These are phyloP conservation scores for Penicillium sp. DNA, from an alignment of 2,329 filamentous ascomycete genomes.

Conservation along the genomic window DNA sequence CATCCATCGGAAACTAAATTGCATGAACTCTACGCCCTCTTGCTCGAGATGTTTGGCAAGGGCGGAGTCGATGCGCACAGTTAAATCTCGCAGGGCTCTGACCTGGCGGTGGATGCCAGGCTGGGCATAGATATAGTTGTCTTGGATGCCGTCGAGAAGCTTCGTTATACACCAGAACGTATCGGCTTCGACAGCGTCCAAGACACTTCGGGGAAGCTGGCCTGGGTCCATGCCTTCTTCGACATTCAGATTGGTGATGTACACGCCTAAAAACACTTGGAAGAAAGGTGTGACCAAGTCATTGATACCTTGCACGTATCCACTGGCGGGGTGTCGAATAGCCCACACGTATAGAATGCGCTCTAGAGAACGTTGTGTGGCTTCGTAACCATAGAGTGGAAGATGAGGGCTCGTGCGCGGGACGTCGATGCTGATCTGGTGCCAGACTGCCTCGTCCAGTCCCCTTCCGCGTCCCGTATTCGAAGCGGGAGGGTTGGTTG, in stretches of 20 bases:
- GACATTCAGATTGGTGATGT: slow-evolving; percentile 91
- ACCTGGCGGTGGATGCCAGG: slow-evolving; percentile 96
- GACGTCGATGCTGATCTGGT: slow-evolving; percentile 98
- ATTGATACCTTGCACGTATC: slow-evolving; percentile 98
- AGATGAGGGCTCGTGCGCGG: slow-evolving; percentile 95
- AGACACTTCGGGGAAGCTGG: slow-evolving; percentile 81
- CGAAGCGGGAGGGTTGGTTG: slow-evolving; percentile 43
- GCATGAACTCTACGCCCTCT: slow-evolving; percentile 95
- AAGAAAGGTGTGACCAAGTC: slow-evolving; percentile 97
- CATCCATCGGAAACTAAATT: slow-evolving; percentile 99
- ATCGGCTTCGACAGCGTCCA: slow-evolving; percentile 96
- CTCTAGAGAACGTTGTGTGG: slow-evolving; percentile 89
- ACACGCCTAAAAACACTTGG: slow-evolving; percentile 93
- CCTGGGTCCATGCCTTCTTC: slow-evolving; percentile 96
- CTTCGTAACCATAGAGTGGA: slow-evolving; percentile 91
- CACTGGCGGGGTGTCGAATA: slow-evolving; percentile 92
- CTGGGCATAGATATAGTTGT: slow-evolving; percentile 97
- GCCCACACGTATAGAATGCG: slow-evolving; percentile 97
- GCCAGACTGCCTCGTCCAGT: slow-evolving; percentile 96
- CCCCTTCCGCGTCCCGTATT: slow-evolving; percentile 63
- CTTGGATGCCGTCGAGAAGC: slow-evolving; percentile 95
- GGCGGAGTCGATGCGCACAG: slow-evolving; percentile 78
- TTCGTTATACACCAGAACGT: slow-evolving; percentile 99
- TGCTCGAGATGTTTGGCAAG: slow-evolving; percentile 85
- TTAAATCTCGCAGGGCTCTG: slow-evolving; percentile 81